Percentiles rank a stretch among this genome's conserved stretches.
These are phyloP conservation scores for Spiromastix sp. DNA, from an alignment of 2,329 filamentous ascomycete species.

Conservation along the genomic window DNA sequence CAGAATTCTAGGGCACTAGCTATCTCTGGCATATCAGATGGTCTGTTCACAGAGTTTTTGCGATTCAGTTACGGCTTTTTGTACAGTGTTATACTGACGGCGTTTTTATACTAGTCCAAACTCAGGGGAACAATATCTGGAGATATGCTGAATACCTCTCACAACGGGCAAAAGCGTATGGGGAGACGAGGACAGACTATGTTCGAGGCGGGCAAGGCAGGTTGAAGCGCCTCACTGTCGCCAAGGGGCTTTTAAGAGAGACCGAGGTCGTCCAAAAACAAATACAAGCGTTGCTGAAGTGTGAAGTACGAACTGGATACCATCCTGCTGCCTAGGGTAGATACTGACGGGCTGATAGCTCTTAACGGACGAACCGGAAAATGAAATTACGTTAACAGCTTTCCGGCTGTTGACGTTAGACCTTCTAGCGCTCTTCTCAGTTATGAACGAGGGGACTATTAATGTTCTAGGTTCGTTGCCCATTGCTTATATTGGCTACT, in stretches of 20 bases:
- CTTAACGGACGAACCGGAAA: slow-evolving; percentile 78
- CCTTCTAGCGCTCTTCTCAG: slow-evolving; percentile 79
- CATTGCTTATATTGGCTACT: slow-evolving; percentile 3
- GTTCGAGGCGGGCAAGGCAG: slow-evolving; percentile 73
- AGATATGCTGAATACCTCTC: slow-evolving; percentile 82
- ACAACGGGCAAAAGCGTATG: slow-evolving; percentile 70
- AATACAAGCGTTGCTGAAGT: slow-evolving; percentile 74
- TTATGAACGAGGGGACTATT: slow-evolving; percentile 94
- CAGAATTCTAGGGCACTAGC: slow-evolving; percentile 74
- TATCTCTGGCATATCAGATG: slow-evolving; percentile 85
- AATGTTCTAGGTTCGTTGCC: slow-evolving; percentile 70
- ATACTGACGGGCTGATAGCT: slow-evolving; percentile 45
- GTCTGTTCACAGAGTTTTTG: slow-evolving; percentile 51
- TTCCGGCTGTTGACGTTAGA: slow-evolving; percentile 88
- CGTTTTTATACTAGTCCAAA: slow-evolving; percentile 56
- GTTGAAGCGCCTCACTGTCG: slow-evolving; percentile 74
- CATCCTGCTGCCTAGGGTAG: slow-evolving; percentile 1
- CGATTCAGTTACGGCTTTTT: neutral
- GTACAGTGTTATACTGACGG: slow-evolving; percentile 26
- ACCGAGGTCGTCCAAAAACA: slow-evolving; percentile 85
- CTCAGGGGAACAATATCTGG: slow-evolving; percentile 87
- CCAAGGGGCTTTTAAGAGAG: slow-evolving; percentile 85
- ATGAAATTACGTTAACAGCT: slow-evolving; percentile 91
- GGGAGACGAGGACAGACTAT: slow-evolving; percentile 80
- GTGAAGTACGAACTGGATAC: slow-evolving; percentile 55